These are phyloP conservation scores for Scleroderma bovista DNA, from an alignment of 768 basidiomycete genomes.

Conservation along the genomic window DNA sequence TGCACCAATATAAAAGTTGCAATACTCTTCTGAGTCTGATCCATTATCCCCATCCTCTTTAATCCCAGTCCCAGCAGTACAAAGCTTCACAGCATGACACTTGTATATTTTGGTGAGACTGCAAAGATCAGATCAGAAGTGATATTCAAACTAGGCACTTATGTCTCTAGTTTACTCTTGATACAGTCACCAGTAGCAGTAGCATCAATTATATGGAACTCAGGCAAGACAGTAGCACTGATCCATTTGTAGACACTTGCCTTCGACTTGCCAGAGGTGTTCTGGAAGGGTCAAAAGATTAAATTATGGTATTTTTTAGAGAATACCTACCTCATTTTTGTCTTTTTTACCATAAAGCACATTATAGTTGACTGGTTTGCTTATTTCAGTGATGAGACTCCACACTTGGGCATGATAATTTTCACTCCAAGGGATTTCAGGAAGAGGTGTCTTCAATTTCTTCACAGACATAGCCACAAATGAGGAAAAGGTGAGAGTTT, in stretches of 20 bases:
- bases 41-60: constrained; percentile 10
- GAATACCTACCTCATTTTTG: constrained; percentile 3
- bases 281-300: constrained; percentile 7
- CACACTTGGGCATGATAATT: background rate
- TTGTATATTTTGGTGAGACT: background rate
- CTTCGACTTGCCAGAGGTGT: constrained; percentile 20
- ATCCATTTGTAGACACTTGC: constrained; percentile 19
- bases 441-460: background rate
- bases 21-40: constrained; percentile 10
- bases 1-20: background rate
- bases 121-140: background rate
- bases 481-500: no score
- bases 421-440: background rate
- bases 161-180: constrained; percentile 17
- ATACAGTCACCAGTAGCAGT: constrained; percentile 9
- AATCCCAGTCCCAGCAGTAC: background rate
- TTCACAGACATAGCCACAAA: no score
- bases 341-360: constrained; percentile 18
- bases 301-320: no score
- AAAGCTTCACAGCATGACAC: background rate
- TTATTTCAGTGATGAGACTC: constrained; percentile 5
- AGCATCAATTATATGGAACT: constrained; percentile 7
- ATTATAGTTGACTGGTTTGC: constrained; percentile 13
- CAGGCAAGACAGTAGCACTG: constrained; percentile 14
- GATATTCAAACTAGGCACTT: constrained; percentile 2